Base-by-base conservation (phyloP, 768 basidiomycete species). In the Boletus pseudo-olivaceus region DNA sequence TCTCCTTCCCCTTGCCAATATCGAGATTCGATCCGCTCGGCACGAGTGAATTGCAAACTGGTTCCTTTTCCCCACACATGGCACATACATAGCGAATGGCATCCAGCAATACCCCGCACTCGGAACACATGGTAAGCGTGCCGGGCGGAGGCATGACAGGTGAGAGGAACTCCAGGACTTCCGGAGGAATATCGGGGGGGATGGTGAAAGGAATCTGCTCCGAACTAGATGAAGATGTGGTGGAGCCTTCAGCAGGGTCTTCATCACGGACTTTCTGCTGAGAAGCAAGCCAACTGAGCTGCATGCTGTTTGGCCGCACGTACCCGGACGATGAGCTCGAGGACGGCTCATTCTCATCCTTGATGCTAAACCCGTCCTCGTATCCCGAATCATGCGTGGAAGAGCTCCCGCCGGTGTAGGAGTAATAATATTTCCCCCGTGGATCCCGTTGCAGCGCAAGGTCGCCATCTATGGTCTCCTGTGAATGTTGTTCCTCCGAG, bases 11-110 rank as follows among this genome's bases (percentile, higher is more conserved):
- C 57, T 84, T 82, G 41, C 68, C 54, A 47, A 65, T 23, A 49
- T 59, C 55, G 19, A 53, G 43, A 40, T 11, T 56, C 27, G 55
- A 59, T 42, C 55, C 58, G 30, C 48, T 57, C 29, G 44, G 38
- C 10, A 23, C 30, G 20, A 55, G 46, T 56, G 51, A 54, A 56
- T 47, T 57, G 57, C 55, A 40, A 5, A 67, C 63, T 7, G 87
- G 81, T 44, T 78, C 71, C 67, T 85, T 90, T 70, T 90, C 88
- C 9, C 92, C 93, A 62, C 94, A 96, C 23, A 85, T 87, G 5
- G 86, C 79, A 64, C 95, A 98, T 14, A 95, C 86, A 68, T 98
- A 97, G 43, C 91, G 85, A 67, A 96, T 83, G n/a, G 82, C 79
- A 48, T 92, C 87, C 19, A 98, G 74, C 7, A 84, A 63, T 0